Percentiles rank a stretch among this genome's conserved stretches.
Conservation (phyloP, 768 basidiomycete species). For the Rhizopogon salebrosus region DNA sequence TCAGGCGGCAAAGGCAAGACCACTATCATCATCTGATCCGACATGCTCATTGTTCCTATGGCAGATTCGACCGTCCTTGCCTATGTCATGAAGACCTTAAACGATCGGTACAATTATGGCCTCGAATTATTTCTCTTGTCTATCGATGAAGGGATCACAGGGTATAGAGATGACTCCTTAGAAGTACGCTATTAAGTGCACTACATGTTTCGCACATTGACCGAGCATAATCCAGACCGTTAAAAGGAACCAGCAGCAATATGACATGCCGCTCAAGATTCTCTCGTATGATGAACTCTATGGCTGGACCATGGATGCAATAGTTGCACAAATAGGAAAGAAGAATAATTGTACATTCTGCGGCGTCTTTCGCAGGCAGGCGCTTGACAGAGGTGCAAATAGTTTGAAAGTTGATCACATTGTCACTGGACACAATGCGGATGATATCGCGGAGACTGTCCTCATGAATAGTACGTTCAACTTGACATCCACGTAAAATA, state of each 20-base stretch:
- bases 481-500: not conserved
- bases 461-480: conserved; percentile 88
- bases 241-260: conserved; percentile 94
- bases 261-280: conserved; percentile 92
- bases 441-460: conserved; percentile 98
- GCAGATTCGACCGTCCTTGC: conserved; percentile 97
- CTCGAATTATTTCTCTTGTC: conserved; percentile 89
- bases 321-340: conserved; percentile 90
- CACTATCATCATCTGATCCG: not conserved
- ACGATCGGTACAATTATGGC: conserved; percentile 91
- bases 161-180: conserved; percentile 95
- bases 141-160: conserved; percentile 98
- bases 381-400: conserved; percentile 90
- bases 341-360: conserved; percentile 99
- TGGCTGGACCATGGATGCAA: conserved; percentile 98
- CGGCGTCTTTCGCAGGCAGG: conserved; percentile 95
- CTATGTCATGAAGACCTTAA: conserved; percentile 93
- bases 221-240: conserved; percentile 63
- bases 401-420: conserved; percentile 91
- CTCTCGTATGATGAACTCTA: conserved; percentile 94
- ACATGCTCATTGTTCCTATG: not conserved
- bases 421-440: conserved; percentile 98
- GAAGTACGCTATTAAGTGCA: conserved; percentile 48
- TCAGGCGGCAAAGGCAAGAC: conserved; percentile 92
- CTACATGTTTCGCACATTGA: not conserved